Percentiles rank a stretch among this genome's conserved stretches.
These are phyloP conservation scores for Poterioochromonas sp. DNA, from an alignment of 352 stramenopile genomes.

Conservation along the genomic window DNA sequence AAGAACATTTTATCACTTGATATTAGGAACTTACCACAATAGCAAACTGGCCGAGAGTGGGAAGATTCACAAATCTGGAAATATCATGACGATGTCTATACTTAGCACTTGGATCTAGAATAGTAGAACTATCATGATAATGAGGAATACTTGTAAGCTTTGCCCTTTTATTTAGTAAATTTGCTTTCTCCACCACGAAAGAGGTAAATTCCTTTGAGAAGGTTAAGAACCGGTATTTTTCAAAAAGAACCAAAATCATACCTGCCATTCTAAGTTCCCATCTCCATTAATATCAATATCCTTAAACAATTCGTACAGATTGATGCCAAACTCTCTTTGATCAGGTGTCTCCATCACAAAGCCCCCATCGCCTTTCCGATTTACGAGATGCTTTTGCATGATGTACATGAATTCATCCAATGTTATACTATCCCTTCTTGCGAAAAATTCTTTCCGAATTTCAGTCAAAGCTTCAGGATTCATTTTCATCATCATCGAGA, in stretches of 20 bases:
- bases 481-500: conserved; percentile 27
- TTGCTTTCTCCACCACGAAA: conserved; percentile 47
- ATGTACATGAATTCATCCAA: conserved; percentile 25
- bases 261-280: conserved; percentile 49
- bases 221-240: neutral
- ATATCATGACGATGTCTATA: conserved; percentile 24
- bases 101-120: neutral
- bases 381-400: conserved; percentile 16
- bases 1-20: neutral
- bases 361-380: neutral
- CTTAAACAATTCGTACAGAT: conserved; percentile 42
- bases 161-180: conserved; percentile 41
- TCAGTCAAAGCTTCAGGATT: conserved; percentile 18
- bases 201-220: conserved; percentile 42
- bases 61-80: neutral
- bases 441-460: conserved; percentile 26
- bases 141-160: conserved; percentile 27
- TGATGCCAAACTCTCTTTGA: conserved; percentile 14
- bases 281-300: conserved; percentile 50
- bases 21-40: neutral
- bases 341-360: neutral
- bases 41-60: neutral
- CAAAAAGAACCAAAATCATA: neutral
- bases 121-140: neutral
- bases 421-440: conserved; percentile 10